A percentile compares a stretch with the other conserved stretches of the same genome.
Evolutionary conservation across 352 stramenopile species (phyloP).

Genomic region (Aphanomyces stellatus): DNA sequence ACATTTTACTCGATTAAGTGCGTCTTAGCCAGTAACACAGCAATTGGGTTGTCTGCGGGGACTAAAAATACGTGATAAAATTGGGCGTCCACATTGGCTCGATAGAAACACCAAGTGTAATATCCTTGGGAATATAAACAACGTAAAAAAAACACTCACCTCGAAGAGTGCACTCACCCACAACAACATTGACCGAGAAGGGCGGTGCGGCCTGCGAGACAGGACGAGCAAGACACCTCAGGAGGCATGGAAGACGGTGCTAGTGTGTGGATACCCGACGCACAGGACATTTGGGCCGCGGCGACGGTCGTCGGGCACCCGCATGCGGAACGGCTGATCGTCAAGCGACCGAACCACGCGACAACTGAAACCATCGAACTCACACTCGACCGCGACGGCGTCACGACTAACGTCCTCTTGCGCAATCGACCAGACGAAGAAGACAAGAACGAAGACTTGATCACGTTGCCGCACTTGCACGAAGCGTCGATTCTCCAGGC

Average conservation of each 20-base stretch:
- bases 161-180: background rate
- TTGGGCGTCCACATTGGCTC: too few species aligned
- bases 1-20: too few species aligned
- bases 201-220: background rate
- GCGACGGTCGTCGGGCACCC: constrained; percentile 28
- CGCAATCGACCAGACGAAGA: constrained; percentile 55
- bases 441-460: constrained; percentile 56
- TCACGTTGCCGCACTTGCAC: constrained; percentile 75
- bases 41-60: too few species aligned
- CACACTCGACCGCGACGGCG: constrained; percentile 28
- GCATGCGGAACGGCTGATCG: background rate
- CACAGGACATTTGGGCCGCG: constrained; percentile 48
- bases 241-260: constrained; percentile 74
- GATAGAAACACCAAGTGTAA: too few species aligned
- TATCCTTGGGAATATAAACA: too few species aligned
- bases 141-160: too few species aligned
- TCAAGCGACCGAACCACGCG: background rate
- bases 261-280: constrained; percentile 61
- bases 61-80: too few species aligned
- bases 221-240: too few species aligned
- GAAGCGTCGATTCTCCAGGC: constrained; percentile 77
- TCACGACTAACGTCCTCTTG: constrained; percentile 60
- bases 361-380: constrained; percentile 29
- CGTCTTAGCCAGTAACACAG: too few species aligned
- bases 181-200: background rate